Conservation (phyloP, 768 basidiomycete species). For the Boletellus ananiceps region DNA sequence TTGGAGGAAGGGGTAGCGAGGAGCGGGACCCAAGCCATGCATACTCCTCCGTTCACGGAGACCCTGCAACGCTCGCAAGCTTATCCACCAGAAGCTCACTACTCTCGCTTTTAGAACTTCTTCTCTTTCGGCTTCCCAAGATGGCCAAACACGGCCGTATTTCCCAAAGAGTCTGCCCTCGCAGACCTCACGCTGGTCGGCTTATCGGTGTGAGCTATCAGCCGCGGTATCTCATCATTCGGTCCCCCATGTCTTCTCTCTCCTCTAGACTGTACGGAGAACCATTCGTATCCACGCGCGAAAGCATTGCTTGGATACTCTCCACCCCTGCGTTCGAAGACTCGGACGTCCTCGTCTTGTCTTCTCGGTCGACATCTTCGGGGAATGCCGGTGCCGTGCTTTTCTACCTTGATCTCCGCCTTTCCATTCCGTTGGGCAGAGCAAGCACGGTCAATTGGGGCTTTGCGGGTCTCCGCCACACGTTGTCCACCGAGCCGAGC, state of each 20-base stretch:
- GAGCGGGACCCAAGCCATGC: too few species aligned
- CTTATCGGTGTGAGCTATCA: too few species aligned
- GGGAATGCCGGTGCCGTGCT: slow-evolving; percentile 13
- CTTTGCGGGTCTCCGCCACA: slow-evolving; percentile 21
- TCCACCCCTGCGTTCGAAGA: slow-evolving; percentile 19
- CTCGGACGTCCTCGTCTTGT: slow-evolving; percentile 27
- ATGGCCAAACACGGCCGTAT: too few species aligned
- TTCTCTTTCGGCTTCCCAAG: too few species aligned
- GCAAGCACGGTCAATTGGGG: slow-evolving; percentile 22
- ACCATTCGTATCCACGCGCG: slow-evolving; percentile 18
- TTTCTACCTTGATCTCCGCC: slow-evolving; percentile 25
- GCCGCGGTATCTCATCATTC: too few species aligned
- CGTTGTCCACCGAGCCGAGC: slow-evolving; percentile 16
- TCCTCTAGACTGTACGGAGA: slow-evolving; percentile 7
- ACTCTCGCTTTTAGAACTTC: too few species aligned
- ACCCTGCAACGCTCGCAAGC: too few species aligned
- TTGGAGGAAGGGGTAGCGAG: too few species aligned
- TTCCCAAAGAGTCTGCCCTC: too few species aligned
- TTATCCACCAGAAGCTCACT: too few species aligned
- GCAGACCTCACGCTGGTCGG: too few species aligned
- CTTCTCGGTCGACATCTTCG: slow-evolving; percentile 21
- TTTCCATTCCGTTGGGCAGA: slow-evolving; percentile 18
- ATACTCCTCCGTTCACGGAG: too few species aligned
- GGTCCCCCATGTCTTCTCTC: neutral
- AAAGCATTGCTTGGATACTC: slow-evolving; percentile 23